phyloP scores from a whole-genome alignment of 108 stramenopile genomes.

The Fragilaria radians region DNA sequence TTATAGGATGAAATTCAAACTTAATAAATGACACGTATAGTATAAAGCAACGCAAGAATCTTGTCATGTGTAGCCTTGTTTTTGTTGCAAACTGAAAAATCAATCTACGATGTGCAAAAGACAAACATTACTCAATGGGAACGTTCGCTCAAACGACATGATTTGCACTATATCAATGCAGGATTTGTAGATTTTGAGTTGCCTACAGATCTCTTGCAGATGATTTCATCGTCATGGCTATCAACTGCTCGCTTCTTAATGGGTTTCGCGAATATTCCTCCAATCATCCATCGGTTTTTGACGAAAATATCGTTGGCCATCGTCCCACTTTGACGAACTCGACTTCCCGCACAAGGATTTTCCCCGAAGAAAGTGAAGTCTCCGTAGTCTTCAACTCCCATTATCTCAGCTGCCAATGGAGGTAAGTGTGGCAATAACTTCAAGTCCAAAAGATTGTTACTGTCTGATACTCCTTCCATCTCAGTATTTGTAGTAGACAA shows the following conservation, averaged over 20 bases:
- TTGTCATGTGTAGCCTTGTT: no score
- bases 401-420: conserved; percentile 22
- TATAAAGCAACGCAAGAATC: no score
- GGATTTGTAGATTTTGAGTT: conserved; percentile 34
- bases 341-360: conserved; percentile 71
- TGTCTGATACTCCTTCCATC: conserved; percentile 76
- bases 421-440: conserved; percentile 40
- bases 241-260: background rate
- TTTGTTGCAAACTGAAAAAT: no score
- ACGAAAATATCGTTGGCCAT: conserved; percentile 90
- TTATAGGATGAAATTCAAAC: no score
- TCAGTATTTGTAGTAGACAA: conserved; percentile 85
- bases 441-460: conserved; percentile 52
- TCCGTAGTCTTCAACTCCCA: conserved; percentile 15
- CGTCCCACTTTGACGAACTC: conserved; percentile 82
- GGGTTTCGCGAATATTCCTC: conserved; percentile 42
- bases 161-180: conserved; percentile 29
- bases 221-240: conserved; percentile 1
- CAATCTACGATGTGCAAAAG: no score
- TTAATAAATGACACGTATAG: no score
- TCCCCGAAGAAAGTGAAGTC: conserved; percentile 49
- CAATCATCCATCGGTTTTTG: conserved; percentile 79
- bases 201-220: conserved; percentile 5
- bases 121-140: no score
- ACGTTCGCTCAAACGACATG: no score